Evolutionary conservation across 441 rosid species (phyloP).

Genomic region (Corymbia citriodora): DNA sequence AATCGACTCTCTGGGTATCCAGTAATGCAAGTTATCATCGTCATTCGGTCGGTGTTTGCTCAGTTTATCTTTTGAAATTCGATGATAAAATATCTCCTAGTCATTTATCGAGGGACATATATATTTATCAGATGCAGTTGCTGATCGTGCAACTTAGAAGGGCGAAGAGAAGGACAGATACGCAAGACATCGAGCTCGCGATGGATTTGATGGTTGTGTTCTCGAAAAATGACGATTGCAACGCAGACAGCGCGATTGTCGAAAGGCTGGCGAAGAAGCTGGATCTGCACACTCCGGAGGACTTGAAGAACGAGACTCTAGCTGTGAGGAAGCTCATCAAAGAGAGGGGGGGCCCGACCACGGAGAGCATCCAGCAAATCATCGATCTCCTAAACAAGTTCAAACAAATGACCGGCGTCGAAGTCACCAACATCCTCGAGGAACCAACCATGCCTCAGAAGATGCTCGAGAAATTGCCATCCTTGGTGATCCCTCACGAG

Average conservation of each 20-base stretch:
- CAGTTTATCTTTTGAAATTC: background rate
- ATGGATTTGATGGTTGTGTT: slow-evolving; percentile 21
- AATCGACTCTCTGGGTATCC: background rate
- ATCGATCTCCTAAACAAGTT: slow-evolving; percentile 11
- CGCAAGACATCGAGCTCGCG: slow-evolving; percentile 15
- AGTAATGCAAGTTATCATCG: background rate
- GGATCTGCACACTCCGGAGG: slow-evolving; percentile 9
- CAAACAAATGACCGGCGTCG: slow-evolving; percentile 5
- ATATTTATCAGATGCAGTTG: slow-evolving; percentile 7
- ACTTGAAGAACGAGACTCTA: slow-evolving; percentile 5
- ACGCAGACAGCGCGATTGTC: slow-evolving; percentile 11
- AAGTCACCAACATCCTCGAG: slow-evolving; percentile 2
- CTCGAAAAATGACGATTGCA: slow-evolving; percentile 6
- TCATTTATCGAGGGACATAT: background rate
- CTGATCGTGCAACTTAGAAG: slow-evolving; percentile 10
- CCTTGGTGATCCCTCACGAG: slow-evolving; percentile 15
- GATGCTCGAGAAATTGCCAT: slow-evolving; percentile 3
- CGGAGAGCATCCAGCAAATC: slow-evolving; percentile 11
- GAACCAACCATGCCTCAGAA: background rate
- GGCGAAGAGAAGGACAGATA: slow-evolving; percentile 13
- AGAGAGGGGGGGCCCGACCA: background rate
- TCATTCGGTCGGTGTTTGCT: background rate
- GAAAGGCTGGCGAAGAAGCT: slow-evolving; percentile 17
- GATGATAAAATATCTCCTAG: background rate
- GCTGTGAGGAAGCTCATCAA: slow-evolving; percentile 10